Evolutionary conservation across 805 yeast species (phyloP).

Genomic region (Zygosaccharomyces pseudorouxii): DNA sequence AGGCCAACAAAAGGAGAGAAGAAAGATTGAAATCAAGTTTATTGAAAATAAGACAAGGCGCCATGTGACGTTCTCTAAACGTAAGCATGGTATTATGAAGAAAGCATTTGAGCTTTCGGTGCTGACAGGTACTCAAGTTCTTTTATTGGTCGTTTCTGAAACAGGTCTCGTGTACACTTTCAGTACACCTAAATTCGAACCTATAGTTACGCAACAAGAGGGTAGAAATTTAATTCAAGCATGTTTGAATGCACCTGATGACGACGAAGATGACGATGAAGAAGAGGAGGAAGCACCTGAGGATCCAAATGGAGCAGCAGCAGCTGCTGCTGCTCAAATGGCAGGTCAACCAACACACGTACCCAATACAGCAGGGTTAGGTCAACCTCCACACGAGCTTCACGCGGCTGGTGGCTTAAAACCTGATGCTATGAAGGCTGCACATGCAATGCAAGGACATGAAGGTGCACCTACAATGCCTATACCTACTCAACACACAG

Average conservation of each 20-base stretch:
- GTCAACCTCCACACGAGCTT: constrained; percentile 20
- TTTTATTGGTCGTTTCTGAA: constrained; percentile 90
- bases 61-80: constrained; percentile 94
- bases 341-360: constrained; percentile 36
- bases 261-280: constrained; percentile 62
- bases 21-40: constrained; percentile 95
- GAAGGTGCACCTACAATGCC: constrained; percentile 9
- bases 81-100: constrained; percentile 99
- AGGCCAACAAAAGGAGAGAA: constrained; percentile 47
- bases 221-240: constrained; percentile 97
- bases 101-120: constrained; percentile 98
- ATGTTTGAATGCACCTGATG: constrained; percentile 95
- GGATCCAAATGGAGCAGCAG: constrained; percentile 11
- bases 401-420: constrained; percentile 12
- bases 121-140: constrained; percentile 94
- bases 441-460: constrained; percentile 5
- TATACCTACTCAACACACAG: constrained; percentile 12
- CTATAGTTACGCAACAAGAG: constrained; percentile 93
- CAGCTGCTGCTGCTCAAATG: constrained; percentile 17
- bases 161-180: constrained; percentile 98
- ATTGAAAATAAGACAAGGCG: constrained; percentile 97
- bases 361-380: constrained; percentile 35
- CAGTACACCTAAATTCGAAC: constrained; percentile 98
- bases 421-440: constrained; percentile 12
- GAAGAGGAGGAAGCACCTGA: constrained; percentile 43